A percentile compares a stretch with the other conserved stretches of the same genome.
Conservation (phyloP, 768 basidiomycete species). For the Sarcomyxa edulis region DNA sequence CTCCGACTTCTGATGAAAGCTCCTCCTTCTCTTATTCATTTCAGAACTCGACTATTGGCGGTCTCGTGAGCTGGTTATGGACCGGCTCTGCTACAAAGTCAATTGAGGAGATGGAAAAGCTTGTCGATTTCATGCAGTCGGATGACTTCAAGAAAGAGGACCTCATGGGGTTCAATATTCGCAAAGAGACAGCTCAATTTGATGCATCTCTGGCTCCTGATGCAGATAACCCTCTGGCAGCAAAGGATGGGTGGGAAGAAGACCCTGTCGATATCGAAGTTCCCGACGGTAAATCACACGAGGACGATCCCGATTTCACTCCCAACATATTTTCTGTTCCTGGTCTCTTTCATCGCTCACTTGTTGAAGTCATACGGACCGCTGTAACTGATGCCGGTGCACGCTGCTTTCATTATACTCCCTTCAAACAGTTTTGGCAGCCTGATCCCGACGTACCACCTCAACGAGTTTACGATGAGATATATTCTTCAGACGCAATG, state of each 20-base stretch:
- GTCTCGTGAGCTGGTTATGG: slow-evolving; percentile 26
- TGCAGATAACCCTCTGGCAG: slow-evolving; percentile 10
- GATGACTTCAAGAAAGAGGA: slow-evolving; percentile 15
- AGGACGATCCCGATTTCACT: slow-evolving; percentile 8
- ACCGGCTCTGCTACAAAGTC: slow-evolving; percentile 21
- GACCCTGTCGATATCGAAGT: slow-evolving; percentile 16
- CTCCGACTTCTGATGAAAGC: not conserved
- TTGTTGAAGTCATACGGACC: slow-evolving; percentile 14
- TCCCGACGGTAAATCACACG: slow-evolving; percentile 11
- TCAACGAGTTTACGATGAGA: slow-evolving; percentile 11
- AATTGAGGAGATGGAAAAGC: slow-evolving; percentile 15
- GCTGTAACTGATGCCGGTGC: slow-evolving; percentile 4
- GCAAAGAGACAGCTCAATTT: slow-evolving; percentile 11
- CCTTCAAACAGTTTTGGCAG: slow-evolving; percentile 14
- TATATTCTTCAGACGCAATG: slow-evolving; percentile 13
- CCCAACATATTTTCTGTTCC: slow-evolving; percentile 13
- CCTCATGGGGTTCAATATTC: slow-evolving; percentile 12
- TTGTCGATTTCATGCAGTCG: slow-evolving; percentile 20
- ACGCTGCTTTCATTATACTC: slow-evolving; percentile 12
- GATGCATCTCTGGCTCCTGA: slow-evolving; percentile 1
- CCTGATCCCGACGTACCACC: not conserved
- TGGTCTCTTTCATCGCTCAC: slow-evolving; percentile 14
- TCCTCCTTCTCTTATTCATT: slow-evolving; percentile 18
- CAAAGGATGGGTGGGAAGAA: slow-evolving; percentile 16
- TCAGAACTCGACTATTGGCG: slow-evolving; percentile 16